Conservation (phyloP, 176 grass and related monocot genomes). For the Tillandsia leiboldiana region DNA sequence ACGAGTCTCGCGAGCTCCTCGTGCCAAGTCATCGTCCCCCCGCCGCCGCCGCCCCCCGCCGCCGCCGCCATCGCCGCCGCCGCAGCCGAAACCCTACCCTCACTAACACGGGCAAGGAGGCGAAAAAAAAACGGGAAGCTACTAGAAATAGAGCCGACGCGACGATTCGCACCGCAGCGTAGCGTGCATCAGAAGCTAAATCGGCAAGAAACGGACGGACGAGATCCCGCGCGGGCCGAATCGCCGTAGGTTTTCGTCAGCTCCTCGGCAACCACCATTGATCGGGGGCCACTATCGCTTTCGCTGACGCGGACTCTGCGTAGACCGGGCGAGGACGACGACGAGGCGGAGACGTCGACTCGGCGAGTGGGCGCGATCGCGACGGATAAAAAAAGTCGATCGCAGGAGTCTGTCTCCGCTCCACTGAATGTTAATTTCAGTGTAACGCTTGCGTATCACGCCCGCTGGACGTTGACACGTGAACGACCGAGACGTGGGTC, state of each 20-base stretch:
- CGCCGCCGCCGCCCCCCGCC: constrained; percentile 33
- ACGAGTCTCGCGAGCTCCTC: constrained; percentile 58
- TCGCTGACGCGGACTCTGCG: too few species aligned
- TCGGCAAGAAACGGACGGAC: not conserved
- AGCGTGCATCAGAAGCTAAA: constrained; percentile 5
- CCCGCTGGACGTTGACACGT: too few species aligned
- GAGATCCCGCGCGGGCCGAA: not conserved
- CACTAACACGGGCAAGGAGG: not conserved
- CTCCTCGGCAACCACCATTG: not conserved
- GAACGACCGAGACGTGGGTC: too few species aligned
- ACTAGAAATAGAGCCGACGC: not conserved
- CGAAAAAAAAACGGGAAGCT: constrained; percentile 1
- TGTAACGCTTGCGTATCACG: too few species aligned
- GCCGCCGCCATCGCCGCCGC: constrained; percentile 16
- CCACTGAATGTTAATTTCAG: too few species aligned
- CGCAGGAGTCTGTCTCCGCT: too few species aligned
- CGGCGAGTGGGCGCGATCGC: too few species aligned
- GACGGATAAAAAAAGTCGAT: too few species aligned
- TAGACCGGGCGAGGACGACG: too few species aligned
- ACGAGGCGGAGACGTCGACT: too few species aligned
- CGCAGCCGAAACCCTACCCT: not conserved
- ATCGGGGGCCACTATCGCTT: too few species aligned
- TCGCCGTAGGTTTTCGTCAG: too few species aligned
- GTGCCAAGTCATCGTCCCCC: constrained; percentile 76
- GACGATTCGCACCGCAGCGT: not conserved